A percentile compares a stretch with the other conserved stretches of the same genome.
Evolutionary conservation across 371 early-diverging fungal genomes (phyloP).

Genomic region (Syncephalastrum racemosum): DNA sequence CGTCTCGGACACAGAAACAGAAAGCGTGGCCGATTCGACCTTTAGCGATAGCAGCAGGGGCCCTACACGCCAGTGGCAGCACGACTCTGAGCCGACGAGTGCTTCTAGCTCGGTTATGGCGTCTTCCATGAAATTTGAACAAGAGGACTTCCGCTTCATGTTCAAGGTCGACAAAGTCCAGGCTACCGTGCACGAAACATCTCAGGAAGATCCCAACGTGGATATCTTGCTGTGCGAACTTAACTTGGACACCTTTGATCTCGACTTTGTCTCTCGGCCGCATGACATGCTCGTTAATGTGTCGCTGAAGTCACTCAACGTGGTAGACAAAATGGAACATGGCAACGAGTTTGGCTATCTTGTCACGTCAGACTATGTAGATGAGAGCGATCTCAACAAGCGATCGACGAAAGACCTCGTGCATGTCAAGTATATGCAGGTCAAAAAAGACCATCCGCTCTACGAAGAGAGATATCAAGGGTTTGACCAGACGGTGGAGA

Average conservation of each 20-base stretch:
- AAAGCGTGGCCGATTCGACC: slow-evolving; percentile 8
- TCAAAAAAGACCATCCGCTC: slow-evolving; percentile 58
- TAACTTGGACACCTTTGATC: slow-evolving; percentile 53
- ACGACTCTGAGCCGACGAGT: slow-evolving; percentile 9
- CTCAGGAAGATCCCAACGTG: slow-evolving; percentile 8
- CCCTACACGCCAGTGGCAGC: slow-evolving; percentile 27
- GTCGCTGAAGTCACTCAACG: slow-evolving; percentile 58
- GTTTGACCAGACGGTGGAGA: slow-evolving; percentile 68
- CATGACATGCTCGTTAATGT: slow-evolving; percentile 61
- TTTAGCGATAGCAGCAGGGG: slow-evolving; percentile 20
- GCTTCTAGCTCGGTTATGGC: slow-evolving; percentile 23
- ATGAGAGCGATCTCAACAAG: slow-evolving; percentile 2
- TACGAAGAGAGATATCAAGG: slow-evolving; percentile 56
- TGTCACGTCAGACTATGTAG: slow-evolving; percentile 55
- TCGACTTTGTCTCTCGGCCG: slow-evolving; percentile 60
- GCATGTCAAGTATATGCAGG: slow-evolving; percentile 58
- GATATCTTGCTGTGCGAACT: slow-evolving; percentile 55
- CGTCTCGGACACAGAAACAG: slow-evolving; percentile 21
- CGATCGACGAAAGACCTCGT: slow-evolving; percentile 44
- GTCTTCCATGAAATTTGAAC: slow-evolving; percentile 21
- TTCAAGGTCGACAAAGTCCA: slow-evolving; percentile 76
- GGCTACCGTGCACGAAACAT: slow-evolving; percentile 58
- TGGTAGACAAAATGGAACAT: slow-evolving; percentile 58
- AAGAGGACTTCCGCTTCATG: slow-evolving; percentile 64
- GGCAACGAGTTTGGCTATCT: slow-evolving; percentile 61